These are phyloP conservation scores for Ceratobasidium sp. DNA, from an alignment of 1,284 basidiomycete genomes.

Conservation along the genomic window DNA sequence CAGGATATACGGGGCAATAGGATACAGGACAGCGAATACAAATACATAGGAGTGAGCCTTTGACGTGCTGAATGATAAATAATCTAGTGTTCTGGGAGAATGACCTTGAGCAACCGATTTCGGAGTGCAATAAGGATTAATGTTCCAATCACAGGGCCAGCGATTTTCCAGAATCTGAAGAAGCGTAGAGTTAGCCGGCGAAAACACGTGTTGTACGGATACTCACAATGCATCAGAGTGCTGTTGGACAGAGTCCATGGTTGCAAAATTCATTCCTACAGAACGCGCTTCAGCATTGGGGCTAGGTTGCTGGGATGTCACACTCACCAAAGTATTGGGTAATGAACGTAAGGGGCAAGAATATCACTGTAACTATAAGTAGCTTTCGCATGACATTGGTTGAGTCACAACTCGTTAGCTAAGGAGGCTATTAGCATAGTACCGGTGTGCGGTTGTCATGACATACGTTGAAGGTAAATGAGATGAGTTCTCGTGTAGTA, in stretches of 20 bases:
- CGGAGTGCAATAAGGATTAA: slow-evolving; percentile 14
- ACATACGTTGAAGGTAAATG: slow-evolving; percentile 24
- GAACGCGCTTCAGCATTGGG: slow-evolving; percentile 48
- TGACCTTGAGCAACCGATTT: slow-evolving; percentile 9
- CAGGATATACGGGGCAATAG: background rate
- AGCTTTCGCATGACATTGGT: slow-evolving; percentile 18
- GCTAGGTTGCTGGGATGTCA: slow-evolving; percentile 6
- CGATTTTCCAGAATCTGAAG: slow-evolving; percentile 27
- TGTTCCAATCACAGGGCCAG: slow-evolving; percentile 2
- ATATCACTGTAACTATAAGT: slow-evolving; percentile 66
- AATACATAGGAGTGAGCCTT: no score
- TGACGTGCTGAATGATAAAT: no score
- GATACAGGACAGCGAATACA: slow-evolving; percentile 2
- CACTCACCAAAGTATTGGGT: slow-evolving; percentile 68
- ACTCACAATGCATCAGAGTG: slow-evolving; percentile 28
- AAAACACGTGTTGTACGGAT: background rate
- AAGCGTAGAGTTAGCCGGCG: background rate
- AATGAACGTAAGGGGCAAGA: slow-evolving; percentile 70
- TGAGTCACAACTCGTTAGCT: slow-evolving; percentile 31
- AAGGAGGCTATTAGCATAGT: background rate
- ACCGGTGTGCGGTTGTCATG: no score
- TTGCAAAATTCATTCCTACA: slow-evolving; percentile 68
- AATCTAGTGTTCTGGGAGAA: background rate
- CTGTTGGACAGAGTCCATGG: slow-evolving; percentile 52
- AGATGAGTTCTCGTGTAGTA: background rate